These are phyloP conservation scores for Magnaporthales sp. DNA, from an alignment of 2,329 filamentous ascomycete genomes.

Conservation along the genomic window DNA sequence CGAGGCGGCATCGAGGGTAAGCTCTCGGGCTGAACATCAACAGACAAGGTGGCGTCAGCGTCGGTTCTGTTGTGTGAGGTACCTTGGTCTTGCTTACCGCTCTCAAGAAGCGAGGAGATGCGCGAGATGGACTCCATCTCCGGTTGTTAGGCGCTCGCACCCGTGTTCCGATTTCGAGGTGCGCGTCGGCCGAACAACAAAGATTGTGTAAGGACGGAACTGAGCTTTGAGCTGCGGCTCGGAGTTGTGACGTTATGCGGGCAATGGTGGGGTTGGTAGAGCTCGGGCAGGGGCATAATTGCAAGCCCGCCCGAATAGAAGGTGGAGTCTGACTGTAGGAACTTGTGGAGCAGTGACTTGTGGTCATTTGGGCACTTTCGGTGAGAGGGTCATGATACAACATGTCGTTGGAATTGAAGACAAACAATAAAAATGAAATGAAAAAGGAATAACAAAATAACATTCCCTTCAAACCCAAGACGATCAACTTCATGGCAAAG, in stretches of 20 bases:
- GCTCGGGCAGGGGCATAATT: background rate
- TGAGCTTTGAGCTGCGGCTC: background rate
- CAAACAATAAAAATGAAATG: background rate
- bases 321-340: background rate
- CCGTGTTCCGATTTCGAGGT: background rate
- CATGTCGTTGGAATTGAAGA: too few species aligned
- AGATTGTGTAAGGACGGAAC: background rate
- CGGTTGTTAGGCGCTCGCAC: background rate
- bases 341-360: background rate
- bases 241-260: constrained; percentile 2
- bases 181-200: background rate
- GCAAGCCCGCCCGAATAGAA: background rate
- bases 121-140: constrained; percentile 91
- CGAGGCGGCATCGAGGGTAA: constrained; percentile 94
- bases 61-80: background rate
- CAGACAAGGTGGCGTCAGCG: background rate
- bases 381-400: background rate
- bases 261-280: background rate
- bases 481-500: background rate
- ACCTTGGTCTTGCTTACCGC: constrained; percentile 46
- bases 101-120: constrained; percentile 91
- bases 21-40: constrained; percentile 65
- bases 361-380: background rate
- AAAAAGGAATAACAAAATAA: background rate
- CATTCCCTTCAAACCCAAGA: background rate